These are phyloP conservation scores for Candida ipomoeae DNA, from an alignment of 805 yeast species.

Conservation along the genomic window DNA sequence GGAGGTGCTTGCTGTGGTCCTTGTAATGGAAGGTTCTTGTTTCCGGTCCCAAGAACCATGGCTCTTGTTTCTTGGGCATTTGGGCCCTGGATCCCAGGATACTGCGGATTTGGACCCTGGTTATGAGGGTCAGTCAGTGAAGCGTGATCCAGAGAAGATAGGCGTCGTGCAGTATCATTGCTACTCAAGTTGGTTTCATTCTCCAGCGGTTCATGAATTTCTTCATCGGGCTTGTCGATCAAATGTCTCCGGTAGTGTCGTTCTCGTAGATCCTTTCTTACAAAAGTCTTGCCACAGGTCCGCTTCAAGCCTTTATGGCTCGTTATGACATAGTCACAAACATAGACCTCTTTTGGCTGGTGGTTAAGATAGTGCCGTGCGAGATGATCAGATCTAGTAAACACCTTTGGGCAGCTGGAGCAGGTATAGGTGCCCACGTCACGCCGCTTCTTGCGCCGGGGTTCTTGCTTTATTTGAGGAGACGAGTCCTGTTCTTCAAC, in stretches of 20 bases:
- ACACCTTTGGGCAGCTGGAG: slow-evolving; percentile 51
- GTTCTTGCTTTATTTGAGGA: not conserved
- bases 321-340: slow-evolving; percentile 50
- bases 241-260: slow-evolving; percentile 27
- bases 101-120: not conserved
- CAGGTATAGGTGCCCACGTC: slow-evolving; percentile 38
- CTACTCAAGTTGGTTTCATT: not conserved
- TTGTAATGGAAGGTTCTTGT: not conserved
- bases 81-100: not conserved
- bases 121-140: not conserved
- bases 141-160: not conserved
- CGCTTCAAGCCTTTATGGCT: slow-evolving; percentile 35
- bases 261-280: slow-evolving; percentile 52
- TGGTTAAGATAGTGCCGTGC: slow-evolving; percentile 64
- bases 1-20: not conserved
- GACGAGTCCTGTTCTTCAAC: not conserved
- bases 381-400: slow-evolving; percentile 60
- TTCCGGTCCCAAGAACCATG: not conserved
- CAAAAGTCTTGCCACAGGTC: slow-evolving; percentile 58
- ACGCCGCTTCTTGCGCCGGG: slow-evolving; percentile 11
- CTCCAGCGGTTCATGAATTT: not conserved
- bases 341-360: slow-evolving; percentile 47
- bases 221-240: slow-evolving; percentile 7
- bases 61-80: not conserved
- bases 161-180: not conserved